Conservation (phyloP, 202 grass and related monocot species). For the Panicum virgatum region DNA sequence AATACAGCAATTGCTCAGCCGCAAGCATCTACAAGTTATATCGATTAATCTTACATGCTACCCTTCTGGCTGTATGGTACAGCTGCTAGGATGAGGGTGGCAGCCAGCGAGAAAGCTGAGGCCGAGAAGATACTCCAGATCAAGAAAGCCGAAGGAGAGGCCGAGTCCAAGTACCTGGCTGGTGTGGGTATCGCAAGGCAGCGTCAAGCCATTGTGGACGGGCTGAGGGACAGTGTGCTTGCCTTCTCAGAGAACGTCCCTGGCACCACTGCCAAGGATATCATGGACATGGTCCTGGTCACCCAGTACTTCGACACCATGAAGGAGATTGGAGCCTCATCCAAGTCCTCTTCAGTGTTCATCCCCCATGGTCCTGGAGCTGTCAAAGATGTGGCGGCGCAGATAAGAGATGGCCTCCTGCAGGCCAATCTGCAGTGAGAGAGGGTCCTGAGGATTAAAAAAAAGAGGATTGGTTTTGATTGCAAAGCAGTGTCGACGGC, state of each 20-base stretch:
- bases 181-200: slow-evolving; percentile 80
- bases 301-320: slow-evolving; percentile 86
- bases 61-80: slow-evolving; percentile 13
- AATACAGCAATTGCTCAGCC: not conserved
- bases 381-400: slow-evolving; percentile 52
- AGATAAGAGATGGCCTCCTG: slow-evolving; percentile 73
- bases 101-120: slow-evolving; percentile 78
- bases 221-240: slow-evolving; percentile 76
- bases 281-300: slow-evolving; percentile 89
- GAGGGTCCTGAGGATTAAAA: not conserved
- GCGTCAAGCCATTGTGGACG: slow-evolving; percentile 76
- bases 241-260: slow-evolving; percentile 84
- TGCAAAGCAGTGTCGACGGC: not conserved
- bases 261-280: slow-evolving; percentile 64
- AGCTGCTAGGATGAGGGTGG: slow-evolving; percentile 76
- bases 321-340: slow-evolving; percentile 77
- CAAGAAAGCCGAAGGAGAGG: slow-evolving; percentile 76
- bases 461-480: not conserved
- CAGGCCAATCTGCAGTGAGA: slow-evolving; percentile 42
- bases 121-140: slow-evolving; percentile 86
- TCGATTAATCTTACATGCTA: not conserved
- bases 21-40: not conserved
- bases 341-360: slow-evolving; percentile 66
- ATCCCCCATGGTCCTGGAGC: slow-evolving; percentile 77
- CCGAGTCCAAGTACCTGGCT: slow-evolving; percentile 77